These are phyloP conservation scores for Calonectria ilicicola DNA, from an alignment of 2,329 filamentous ascomycete genomes.

Conservation along the genomic window DNA sequence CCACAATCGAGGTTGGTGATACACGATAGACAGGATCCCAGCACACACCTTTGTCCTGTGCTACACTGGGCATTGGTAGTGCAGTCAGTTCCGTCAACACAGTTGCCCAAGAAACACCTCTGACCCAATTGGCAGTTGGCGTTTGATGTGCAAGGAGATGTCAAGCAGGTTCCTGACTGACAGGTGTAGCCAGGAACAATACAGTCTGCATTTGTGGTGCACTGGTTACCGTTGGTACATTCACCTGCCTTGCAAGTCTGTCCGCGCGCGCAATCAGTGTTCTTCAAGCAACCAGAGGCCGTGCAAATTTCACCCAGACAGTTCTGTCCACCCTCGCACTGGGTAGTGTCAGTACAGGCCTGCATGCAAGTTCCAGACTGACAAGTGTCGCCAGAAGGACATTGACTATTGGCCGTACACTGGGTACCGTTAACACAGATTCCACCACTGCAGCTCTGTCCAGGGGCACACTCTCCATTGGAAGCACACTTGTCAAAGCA, in stretches of 20 bases:
- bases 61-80: not conserved
- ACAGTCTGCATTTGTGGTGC: not conserved
- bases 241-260: not conserved
- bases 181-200: not conserved
- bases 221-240: not conserved
- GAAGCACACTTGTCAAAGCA: not conserved
- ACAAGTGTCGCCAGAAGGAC: not conserved
- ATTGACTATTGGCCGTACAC: not conserved
- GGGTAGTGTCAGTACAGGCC: not conserved
- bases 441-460: not conserved
- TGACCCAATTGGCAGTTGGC: not conserved
- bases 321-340: not conserved
- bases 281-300: not conserved
- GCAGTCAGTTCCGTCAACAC: not conserved
- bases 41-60: not conserved
- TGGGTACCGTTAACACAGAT: not conserved
- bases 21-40: not conserved
- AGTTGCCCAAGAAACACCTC: not conserved
- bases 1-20: not conserved
- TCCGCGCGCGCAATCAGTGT: not conserved
- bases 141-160: not conserved
- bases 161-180: not conserved
- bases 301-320: not conserved
- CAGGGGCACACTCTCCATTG: not conserved
- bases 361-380: not conserved